Evolutionary conservation across 345 rosid genomes (phyloP), one percentile per base, ranked within the genome.

Genomic region (Sisymbrium irio): DNA sequence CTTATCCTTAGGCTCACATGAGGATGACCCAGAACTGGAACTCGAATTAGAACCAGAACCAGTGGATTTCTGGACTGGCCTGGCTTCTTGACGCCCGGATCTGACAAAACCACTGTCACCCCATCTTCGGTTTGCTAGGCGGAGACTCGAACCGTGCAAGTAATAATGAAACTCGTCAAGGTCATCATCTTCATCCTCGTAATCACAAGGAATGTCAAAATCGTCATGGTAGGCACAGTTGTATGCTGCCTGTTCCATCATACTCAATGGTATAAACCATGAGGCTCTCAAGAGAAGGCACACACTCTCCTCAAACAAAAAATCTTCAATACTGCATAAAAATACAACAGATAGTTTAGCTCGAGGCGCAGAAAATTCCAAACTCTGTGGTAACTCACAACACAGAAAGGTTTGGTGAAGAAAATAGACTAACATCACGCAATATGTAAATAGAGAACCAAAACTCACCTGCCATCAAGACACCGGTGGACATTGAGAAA

Each of bases 71-170:
- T 13, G 90, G 50, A 82, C 85, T 7, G 97, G 98, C 72, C 94
- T 87, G 12, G 94, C 98, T 87, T 95, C 96, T 73, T 82, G 96
- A 36, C 89, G 93, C 22, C 98, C 99, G 1, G 87, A 84, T 73
- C 96, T 86, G 35, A 95, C 98, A 59, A 81, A 92, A 36, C 98
- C 98, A 62, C 85, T 92, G 72, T 86, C 92, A 35, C 99, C 99
- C 98, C 97, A 92, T 65, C 96, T 85, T 11, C 98, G 68, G 30
- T 92, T 95, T n/a, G 98, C 97, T 6, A 92, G 85, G 47, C 97
- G 85, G 58, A 88, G 75, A 58, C 80, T 84, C 15, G 92, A 67
- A 9, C 78, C 76, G 37, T 39, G 56, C 64, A 83, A 62, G 64
- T 86, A 92, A 62, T 82, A 71, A 65, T 85, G 89, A 70, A 67